phyloP scores from a whole-genome alignment of 2,329 filamentous ascomycete genomes.

The Tolypocladium inflatum region DNA sequence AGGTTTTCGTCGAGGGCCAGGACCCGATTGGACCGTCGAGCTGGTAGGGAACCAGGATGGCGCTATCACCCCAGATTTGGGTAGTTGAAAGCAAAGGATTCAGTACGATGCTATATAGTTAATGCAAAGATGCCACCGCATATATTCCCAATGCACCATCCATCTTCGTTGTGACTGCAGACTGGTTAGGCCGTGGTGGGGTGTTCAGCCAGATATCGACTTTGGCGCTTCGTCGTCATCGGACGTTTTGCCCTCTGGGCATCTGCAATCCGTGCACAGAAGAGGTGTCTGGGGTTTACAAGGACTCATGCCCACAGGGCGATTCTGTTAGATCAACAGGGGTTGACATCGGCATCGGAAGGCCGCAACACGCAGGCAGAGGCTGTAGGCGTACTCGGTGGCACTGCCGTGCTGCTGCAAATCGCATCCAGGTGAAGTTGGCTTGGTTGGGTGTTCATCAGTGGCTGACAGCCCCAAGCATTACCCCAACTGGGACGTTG shows the following conservation, averaged over 20 bases:
- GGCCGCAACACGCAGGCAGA: background rate
- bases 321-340: background rate
- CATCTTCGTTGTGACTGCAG: background rate
- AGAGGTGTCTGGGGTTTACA: background rate
- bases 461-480: background rate
- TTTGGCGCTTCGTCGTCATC: background rate
- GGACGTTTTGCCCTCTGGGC: background rate
- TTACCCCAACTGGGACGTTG: background rate
- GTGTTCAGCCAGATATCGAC: background rate
- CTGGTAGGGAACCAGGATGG: slow-evolving; percentile 10
- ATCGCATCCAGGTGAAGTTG: background rate
- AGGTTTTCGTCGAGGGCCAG: slow-evolving; percentile 13
- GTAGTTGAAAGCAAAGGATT: background rate
- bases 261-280: background rate
- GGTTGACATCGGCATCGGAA: background rate
- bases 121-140: background rate
- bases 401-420: background rate
- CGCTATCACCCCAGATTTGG: background rate
- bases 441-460: background rate
- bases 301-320: background rate
- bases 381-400: background rate
- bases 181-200: background rate
- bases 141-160: background rate
- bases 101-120: background rate
- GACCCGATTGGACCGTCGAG: slow-evolving; percentile 16